Evolutionary conservation across 2,329 filamentous ascomycete species (phyloP).

Genomic region (Trichoderma gracile): DNA sequence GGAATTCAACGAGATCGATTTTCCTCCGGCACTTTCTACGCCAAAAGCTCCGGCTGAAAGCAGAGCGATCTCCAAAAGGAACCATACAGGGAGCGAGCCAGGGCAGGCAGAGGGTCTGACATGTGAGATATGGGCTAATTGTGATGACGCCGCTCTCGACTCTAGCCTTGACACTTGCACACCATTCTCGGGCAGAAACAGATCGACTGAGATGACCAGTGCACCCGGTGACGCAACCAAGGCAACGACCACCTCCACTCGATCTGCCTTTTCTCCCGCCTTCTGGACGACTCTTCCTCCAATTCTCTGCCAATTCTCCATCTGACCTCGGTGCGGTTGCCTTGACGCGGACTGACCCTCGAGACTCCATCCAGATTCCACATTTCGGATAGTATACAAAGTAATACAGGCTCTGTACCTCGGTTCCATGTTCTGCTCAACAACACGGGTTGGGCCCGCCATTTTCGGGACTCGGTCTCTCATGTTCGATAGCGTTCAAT

Average conservation of each 20-base stretch:
- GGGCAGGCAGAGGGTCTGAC: too few relatives aligned
- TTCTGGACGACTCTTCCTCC: not conserved
- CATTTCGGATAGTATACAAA: not conserved
- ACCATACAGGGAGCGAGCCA: not conserved
- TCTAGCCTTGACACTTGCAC: constrained; percentile 4
- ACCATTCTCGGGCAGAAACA: constrained; percentile 6
- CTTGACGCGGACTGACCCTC: not conserved
- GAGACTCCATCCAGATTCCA: not conserved
- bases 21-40: not conserved
- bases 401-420: not conserved
- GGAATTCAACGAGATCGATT: not conserved
- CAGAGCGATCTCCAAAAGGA: not conserved
- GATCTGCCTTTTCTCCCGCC: not conserved
- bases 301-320: not conserved
- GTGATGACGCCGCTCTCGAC: not conserved
- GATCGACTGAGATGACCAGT: constrained; percentile 2
- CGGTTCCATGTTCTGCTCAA: too few relatives aligned
- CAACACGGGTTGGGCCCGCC: too few relatives aligned
- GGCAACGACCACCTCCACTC: constrained; percentile 11
- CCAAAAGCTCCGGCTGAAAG: not conserved
- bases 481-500: too few relatives aligned
- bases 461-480: too few relatives aligned
- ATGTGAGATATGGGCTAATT: not conserved
- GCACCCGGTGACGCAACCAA: not conserved
- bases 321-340: constrained; percentile 2